Base-by-base conservation (phyloP, 176 grass and related monocot species). In the Hsuehochloa calcarea region DNA sequence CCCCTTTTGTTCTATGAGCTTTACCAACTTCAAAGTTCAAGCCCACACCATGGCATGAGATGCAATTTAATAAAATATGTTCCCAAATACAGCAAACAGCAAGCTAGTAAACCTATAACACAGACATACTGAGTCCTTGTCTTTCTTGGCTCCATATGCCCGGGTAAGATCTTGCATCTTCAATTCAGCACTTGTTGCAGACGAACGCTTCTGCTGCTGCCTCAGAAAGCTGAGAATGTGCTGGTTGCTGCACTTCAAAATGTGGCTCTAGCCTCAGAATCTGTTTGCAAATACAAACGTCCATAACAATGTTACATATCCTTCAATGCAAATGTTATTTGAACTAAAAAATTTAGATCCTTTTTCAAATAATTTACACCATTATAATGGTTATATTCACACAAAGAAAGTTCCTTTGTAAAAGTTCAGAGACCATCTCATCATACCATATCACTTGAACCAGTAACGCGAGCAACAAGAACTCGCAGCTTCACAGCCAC, bases 181-280 rank as follows among this genome's bases (percentile, higher is more conserved):
- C 29, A 73, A 65, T 58, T 87, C 91, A 89, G 75, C 46, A 91
- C 88, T 85, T 83, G 43, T 79, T 59, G 68, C 68, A 63, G 70
- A 81, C 22, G 89, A 71, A 82, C 8, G 72, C 88, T 73, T 90
- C 87, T 50, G 85, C 78, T 83, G 86, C 67, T 40, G 59, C 77
- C 25, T 77, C 90, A 55, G 91, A 99, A 40, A 51, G 87, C 51
- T 93, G 90, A 8, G 80, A 78, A 54, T 93, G 82, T 0, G 65
- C 65, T 10, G 80, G 86, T 75, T 82, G 75, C 31, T 88, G 85
- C 69, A 44, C 68, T 61, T 51, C 65, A 38, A 92, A 45, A 51
- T 90, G 79, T 45, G 93, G 96, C 69, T 99, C 90, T 39, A 99
- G 79, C 88, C 96, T 99, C 17, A 99, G 71, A 83, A 99, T 90